Conservation (phyloP, 345 rosid species). For the Citrus trifoliata region DNA sequence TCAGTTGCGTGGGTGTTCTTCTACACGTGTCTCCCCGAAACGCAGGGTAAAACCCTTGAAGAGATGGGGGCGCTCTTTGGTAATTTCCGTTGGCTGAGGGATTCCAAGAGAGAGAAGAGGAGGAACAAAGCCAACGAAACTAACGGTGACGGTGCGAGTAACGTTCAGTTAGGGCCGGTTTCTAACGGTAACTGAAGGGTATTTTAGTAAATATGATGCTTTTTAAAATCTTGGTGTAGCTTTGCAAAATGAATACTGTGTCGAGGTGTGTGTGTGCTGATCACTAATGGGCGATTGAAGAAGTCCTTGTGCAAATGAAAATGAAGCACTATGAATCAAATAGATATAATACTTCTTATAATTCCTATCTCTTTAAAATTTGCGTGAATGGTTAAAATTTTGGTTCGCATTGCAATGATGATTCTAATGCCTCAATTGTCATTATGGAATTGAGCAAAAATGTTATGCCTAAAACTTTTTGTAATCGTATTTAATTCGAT, state of each 20-base stretch:
- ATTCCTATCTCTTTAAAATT: not conserved
- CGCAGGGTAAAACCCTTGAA: constrained; percentile 71
- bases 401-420: not conserved
- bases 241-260: not conserved
- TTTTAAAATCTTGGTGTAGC: not conserved
- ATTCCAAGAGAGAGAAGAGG: constrained; percentile 23
- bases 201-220: not conserved
- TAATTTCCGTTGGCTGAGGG: constrained; percentile 44
- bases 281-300: not conserved
- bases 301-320: not conserved
- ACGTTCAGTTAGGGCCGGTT: constrained; percentile 21
- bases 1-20: constrained; percentile 58
- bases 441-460: not conserved
- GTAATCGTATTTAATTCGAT: no score
- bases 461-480: no score
- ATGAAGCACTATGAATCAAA: not conserved
- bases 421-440: not conserved
- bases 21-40: constrained; percentile 56
- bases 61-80: constrained; percentile 71
- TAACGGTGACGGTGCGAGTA: not conserved
- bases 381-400: not conserved
- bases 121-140: not conserved
- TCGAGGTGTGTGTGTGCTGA: no score
- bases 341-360: not conserved
- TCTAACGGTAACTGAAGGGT: not conserved